phyloP scores from a whole-genome alignment of 1,284 basidiomycete genomes.

The Tilletia walkeri region DNA sequence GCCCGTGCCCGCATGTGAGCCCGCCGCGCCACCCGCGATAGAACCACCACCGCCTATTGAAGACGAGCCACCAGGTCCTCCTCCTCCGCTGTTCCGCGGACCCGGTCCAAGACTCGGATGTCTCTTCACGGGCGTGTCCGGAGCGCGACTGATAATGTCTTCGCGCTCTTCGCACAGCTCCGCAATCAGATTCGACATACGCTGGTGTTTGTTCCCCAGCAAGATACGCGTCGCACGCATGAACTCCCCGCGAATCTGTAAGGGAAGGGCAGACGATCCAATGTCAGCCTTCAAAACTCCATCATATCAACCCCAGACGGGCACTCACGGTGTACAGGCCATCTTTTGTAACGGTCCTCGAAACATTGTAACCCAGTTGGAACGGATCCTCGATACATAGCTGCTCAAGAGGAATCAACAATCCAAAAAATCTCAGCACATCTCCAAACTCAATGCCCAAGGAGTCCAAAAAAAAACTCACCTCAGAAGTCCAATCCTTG shows the following conservation, averaged over 20 bases:
- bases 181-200: constrained; percentile 42
- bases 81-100: background rate
- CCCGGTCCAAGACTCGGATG: constrained; percentile 15
- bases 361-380: constrained; percentile 90
- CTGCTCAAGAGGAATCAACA: constrained; percentile 12
- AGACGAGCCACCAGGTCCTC: background rate
- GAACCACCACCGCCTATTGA: background rate
- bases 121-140: constrained; percentile 36
- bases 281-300: background rate
- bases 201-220: constrained; percentile 33
- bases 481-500: constrained; percentile 85
- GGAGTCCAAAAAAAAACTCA: constrained; percentile 53
- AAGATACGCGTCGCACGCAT: constrained; percentile 80
- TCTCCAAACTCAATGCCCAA: constrained; percentile 64
- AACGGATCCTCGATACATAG: constrained; percentile 77
- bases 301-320: background rate
- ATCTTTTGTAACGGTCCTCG: constrained; percentile 92
- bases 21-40: background rate
- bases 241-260: constrained; percentile 87
- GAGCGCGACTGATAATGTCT: constrained; percentile 49
- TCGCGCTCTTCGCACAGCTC: constrained; percentile 54
- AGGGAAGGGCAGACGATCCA: background rate
- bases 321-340: constrained; percentile 81
- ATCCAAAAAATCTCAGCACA: constrained; percentile 30
- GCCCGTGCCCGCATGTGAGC: background rate